A percentile compares a stretch with the other conserved stretches of the same genome.
These are phyloP conservation scores for Noccaea bulbosa DNA, from an alignment of 345 rosid genomes.

Conservation along the genomic window DNA sequence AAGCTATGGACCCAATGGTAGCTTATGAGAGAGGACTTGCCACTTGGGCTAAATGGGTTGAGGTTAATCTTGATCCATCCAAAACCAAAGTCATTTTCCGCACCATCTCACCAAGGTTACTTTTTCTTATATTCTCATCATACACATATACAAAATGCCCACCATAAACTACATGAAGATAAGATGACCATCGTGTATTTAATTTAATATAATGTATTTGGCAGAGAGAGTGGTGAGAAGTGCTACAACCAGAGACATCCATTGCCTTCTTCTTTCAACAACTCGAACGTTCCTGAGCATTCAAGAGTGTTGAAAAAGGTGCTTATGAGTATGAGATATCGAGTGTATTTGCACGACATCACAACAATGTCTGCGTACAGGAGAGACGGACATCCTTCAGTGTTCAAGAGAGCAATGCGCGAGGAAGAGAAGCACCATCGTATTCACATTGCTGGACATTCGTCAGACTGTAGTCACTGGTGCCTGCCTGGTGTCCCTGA, in stretches of 20 bases:
- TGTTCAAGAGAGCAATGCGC: slow-evolving; percentile 62
- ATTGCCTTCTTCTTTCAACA: slow-evolving; percentile 55
- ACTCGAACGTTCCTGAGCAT: slow-evolving; percentile 66
- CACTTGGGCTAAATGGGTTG: slow-evolving; percentile 92
- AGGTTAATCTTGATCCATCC: slow-evolving; percentile 65
- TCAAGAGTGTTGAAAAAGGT: slow-evolving; percentile 71
- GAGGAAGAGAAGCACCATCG: slow-evolving; percentile 60
- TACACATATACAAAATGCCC: neutral
- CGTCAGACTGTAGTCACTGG: slow-evolving; percentile 96
- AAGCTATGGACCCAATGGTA: slow-evolving; percentile 78
- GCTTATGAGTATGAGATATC: slow-evolving; percentile 67
- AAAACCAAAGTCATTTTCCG: slow-evolving; percentile 71
- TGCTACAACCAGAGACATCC: slow-evolving; percentile 87
- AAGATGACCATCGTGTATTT: neutral
- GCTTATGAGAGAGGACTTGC: slow-evolving; percentile 68
- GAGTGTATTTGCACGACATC: slow-evolving; percentile 76
- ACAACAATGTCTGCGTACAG: slow-evolving; percentile 82
- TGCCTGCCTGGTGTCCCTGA: slow-evolving; percentile 98
- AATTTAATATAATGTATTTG: neutral
- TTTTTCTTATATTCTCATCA: neutral
- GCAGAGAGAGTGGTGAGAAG: slow-evolving; percentile 83
- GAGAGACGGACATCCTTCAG: slow-evolving; percentile 91
- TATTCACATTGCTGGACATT: slow-evolving; percentile 30
- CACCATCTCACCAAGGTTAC: slow-evolving; percentile 71
- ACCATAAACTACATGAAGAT: neutral